These are phyloP conservation scores for Fonsecaea monophora DNA, from an alignment of 2,329 filamentous ascomycete species.

Conservation along the genomic window DNA sequence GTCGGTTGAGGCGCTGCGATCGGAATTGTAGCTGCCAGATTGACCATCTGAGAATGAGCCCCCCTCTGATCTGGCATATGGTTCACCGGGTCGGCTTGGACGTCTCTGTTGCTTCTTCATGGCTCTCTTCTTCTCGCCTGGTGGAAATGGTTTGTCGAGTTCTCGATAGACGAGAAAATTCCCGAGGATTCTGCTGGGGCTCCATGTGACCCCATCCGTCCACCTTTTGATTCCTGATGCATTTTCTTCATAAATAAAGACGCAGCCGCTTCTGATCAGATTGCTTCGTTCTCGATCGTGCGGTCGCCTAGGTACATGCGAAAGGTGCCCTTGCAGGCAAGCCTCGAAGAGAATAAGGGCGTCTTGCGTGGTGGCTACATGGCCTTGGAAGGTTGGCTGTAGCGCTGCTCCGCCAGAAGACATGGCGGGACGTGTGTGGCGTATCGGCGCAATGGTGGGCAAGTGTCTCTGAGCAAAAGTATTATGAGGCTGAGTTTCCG, in stretches of 20 bases:
- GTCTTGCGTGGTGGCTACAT: conserved; percentile 73
- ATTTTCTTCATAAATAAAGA: conserved; percentile 92
- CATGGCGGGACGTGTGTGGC: conserved; percentile 30
- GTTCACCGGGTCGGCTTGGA: conserved; percentile 60
- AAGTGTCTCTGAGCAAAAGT: conserved; percentile 13
- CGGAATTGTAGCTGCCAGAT: conserved; percentile 46
- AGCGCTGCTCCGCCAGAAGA: conserved; percentile 54
- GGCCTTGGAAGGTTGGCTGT: conserved; percentile 70
- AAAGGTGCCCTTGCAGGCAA: conserved; percentile 71
- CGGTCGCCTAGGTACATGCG: conserved; percentile 80
- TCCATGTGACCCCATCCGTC: conserved; percentile 93
- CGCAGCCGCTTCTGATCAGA: conserved; percentile 81
- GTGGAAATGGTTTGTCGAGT: conserved; percentile 76
- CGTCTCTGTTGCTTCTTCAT: conserved; percentile 70
- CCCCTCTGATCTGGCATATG: conserved; percentile 52
- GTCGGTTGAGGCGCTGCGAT: conserved; percentile 51
- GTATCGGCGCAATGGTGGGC: conserved; percentile 7
- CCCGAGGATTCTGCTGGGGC: conserved; percentile 81
- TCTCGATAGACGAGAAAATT: conserved; percentile 89
- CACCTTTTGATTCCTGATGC: conserved; percentile 91
- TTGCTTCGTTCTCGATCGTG: conserved; percentile 81
- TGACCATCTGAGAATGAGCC: conserved; percentile 49
- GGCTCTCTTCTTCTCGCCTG: conserved; percentile 83
- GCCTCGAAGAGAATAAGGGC: conserved; percentile 82
- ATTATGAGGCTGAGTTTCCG: conserved; percentile 23